Evolutionary conservation across 2,329 filamentous ascomycete genomes (phyloP), one percentile per base, ranked within the genome.

Genomic region (Volutella citrinella): DNA sequence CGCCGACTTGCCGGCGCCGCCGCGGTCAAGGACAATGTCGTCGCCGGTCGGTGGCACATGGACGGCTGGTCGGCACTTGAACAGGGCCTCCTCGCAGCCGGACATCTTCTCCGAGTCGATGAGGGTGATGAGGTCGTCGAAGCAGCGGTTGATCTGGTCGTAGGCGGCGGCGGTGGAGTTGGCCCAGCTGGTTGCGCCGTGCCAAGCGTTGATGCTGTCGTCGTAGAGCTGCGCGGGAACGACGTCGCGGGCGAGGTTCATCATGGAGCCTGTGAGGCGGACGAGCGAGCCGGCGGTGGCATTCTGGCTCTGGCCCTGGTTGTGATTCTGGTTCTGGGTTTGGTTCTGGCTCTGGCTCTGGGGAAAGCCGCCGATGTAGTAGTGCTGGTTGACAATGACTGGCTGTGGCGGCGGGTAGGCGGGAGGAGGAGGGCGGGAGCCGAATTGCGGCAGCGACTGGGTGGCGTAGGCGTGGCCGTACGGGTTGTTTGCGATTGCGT

Each of bases 51-150:
- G 10, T 33, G 18, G 16, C 7, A 30, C 29, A 1, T 35, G 27
- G 23, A 46, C 40, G 11, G 30, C 17, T 2, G 56, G 45, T 32
- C 58, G 57, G 48, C 64, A 72, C 7, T 56, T 53, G 35, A 69
- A 70, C 21, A 83, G 60, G 34, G 78, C 75, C 32, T 65, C 68
- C 51, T 84, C 76, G 39, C 73, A 61, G 5, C 74, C 73, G 11
- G 57, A 49, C 17, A 70, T 68, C 19, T 61, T 65, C 17, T 85
- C 82, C 14, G 72, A 68, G 55, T 90, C 85, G 35, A 90, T 88
- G 18, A 75, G 69, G 1, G 84, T 87, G 55, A 90, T 78, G 36
- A 87, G 70, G 27, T 77, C 64, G 55, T 87, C 75, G 40, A 90
- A 73, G 32, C 78, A 78, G 5, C 68, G 66, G 11, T 70, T 74